Base-by-base conservation (phyloP, 2,329 filamentous ascomycete species). In the Colletotrichum cordylinicola region DNA sequence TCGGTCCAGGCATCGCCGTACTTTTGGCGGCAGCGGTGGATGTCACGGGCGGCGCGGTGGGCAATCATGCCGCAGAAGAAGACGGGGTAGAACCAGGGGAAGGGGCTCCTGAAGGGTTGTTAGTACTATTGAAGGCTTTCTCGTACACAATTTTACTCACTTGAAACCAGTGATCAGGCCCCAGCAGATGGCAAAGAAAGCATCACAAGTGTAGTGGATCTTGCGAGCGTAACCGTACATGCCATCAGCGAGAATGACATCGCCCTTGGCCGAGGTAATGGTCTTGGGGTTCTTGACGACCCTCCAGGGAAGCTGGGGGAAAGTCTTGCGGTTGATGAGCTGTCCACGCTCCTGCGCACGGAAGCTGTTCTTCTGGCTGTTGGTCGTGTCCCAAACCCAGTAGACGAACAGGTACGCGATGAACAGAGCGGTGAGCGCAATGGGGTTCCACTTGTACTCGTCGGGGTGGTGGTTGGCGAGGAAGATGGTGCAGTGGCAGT, bases 341-440 rank as follows among this genome's bases (percentile, higher is more conserved):
- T 92, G 93, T 76, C 95, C 95, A 76, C 93, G 92, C 86, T 98
- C 95, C 85, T 92, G 90, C 78, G 94, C 91, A 71, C 96, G 93
- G 91, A 96, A 98, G 78, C 94, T 93, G 87, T 98, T 98, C 91
- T 98, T 98, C 86, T 98, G 96, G 82, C 92, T 95, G 87, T 98
- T 98, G 86, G 92, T 93, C 58, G 95, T 97, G 82, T 98, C 96
- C 95, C 96, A 98, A 72, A 98, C 89, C 91, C 95, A 96, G 88
- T 98, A 98, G 79, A 94, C 92, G 82, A 94, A 93, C 62, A 98
- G 87, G 83, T 98, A 98, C n/a, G 89, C 88, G 60, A 88, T 82
- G 81, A 91, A 96, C 67, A 98, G 88, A 66, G 88, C 86, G 10
- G 85, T 88, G 12, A 98, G 89, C 67, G 92, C 91, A 79, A 88